These are phyloP conservation scores for Pyrenophora teres DNA, from an alignment of 2,329 filamentous ascomycete genomes.

Conservation along the genomic window DNA sequence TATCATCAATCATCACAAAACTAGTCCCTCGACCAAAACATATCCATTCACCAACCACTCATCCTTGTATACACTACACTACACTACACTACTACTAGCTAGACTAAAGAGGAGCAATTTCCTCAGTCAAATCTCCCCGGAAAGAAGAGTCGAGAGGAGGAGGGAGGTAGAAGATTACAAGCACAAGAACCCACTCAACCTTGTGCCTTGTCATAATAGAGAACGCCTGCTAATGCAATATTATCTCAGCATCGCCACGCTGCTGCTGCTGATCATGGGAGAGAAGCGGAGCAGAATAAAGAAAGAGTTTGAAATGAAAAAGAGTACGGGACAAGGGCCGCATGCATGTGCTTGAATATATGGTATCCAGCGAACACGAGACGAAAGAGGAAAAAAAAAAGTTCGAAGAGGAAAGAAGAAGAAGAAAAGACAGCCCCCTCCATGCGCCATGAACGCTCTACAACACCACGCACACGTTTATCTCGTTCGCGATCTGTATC, in stretches of 20 bases:
- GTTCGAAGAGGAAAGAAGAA: not conserved
- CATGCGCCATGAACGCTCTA: conserved; percentile 7
- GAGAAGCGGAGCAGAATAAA: not conserved
- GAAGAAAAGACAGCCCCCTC: not conserved
- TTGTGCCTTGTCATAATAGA: not conserved
- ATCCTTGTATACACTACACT: not conserved
- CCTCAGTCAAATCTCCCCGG: not conserved
- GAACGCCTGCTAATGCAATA: conserved; percentile 5
- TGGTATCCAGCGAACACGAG: conserved; percentile 8
- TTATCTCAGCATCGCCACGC: conserved; percentile 12
- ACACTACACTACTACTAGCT: not conserved
- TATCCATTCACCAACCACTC: too few species aligned
- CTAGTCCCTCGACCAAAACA: too few species aligned
- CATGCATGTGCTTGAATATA: conserved; percentile 3
- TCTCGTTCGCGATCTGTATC: not conserved
- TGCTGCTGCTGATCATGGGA: not conserved
- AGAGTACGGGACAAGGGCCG: not conserved
- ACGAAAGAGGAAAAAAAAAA: not conserved
- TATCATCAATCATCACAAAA: too few species aligned
- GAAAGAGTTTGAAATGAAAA: not conserved
- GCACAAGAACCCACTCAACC: not conserved
- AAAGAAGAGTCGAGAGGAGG: not conserved
- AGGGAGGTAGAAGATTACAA: not conserved
- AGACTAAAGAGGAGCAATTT: not conserved
- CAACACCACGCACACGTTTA: not conserved